phyloP scores from a whole-genome alignment of 345 rosid species.

The Populus nigra region DNA sequence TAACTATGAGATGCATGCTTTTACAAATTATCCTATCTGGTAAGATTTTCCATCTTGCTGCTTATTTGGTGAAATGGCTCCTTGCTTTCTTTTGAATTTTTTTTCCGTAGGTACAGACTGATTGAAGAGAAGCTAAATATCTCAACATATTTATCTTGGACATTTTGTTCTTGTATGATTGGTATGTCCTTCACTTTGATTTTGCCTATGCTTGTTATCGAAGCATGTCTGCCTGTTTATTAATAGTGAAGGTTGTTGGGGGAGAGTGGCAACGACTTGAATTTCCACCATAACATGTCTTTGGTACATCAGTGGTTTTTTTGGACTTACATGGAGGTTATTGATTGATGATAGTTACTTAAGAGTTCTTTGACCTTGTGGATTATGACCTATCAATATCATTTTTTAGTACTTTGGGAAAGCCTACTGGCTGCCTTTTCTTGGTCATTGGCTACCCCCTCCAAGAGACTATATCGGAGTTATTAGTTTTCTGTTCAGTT shows the following conservation, averaged over 20 bases:
- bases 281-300: too few species aligned
- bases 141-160: slow-evolving; percentile 82
- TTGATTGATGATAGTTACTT: too few species aligned
- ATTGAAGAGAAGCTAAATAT: slow-evolving; percentile 74
- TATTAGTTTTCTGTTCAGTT: too few species aligned
- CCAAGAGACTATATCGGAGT: too few species aligned
- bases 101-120: slow-evolving; percentile 54
- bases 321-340: too few species aligned
- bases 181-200: slow-evolving; percentile 42
- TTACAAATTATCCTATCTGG: slow-evolving; percentile 90
- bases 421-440: too few species aligned
- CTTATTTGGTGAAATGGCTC: slow-evolving; percentile 14
- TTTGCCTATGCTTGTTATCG: background rate
- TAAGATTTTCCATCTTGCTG: slow-evolving; percentile 22
- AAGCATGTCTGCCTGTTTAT: background rate
- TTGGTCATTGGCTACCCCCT: too few species aligned
- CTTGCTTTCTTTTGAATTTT: slow-evolving; percentile 7
- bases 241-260: background rate
- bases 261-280: too few species aligned
- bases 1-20: slow-evolving; percentile 85
- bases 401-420: too few species aligned
- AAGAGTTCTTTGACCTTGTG: too few species aligned
- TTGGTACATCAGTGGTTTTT: too few species aligned
- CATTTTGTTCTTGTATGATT: slow-evolving; percentile 69
- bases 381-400: too few species aligned